Evolutionary conservation across 2,329 filamentous ascomycete species (phyloP).

Genomic region (Diplodia corticola): DNA sequence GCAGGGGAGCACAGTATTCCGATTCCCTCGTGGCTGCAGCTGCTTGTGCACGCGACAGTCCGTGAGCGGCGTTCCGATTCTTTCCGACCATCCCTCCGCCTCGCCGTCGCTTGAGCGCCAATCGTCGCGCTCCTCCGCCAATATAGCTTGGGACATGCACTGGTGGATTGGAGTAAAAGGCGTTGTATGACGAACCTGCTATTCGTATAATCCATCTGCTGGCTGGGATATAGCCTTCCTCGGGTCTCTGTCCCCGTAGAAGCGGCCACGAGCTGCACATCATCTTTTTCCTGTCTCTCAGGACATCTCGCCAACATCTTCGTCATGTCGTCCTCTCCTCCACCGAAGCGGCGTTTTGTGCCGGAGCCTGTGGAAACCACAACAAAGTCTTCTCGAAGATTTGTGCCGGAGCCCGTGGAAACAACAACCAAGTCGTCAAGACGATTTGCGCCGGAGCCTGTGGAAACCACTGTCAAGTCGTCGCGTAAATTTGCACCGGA

Average conservation of each 20-base stretch:
- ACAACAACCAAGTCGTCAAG: constrained; percentile 29
- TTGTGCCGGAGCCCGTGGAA: constrained; percentile 42
- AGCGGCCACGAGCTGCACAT: constrained; percentile 5
- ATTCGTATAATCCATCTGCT: neutral
- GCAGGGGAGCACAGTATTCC: neutral
- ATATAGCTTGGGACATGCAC: constrained; percentile 22
- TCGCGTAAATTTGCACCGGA: constrained; percentile 58
- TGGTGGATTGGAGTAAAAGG: constrained; percentile 22
- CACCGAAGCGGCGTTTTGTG: constrained; percentile 38
- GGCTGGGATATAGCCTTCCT: constrained; percentile 1
- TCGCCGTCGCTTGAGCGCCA: constrained; percentile 12
- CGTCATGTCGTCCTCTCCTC: constrained; percentile 35
- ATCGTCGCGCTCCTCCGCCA: constrained; percentile 13
- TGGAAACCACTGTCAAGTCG: constrained; percentile 24
- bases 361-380: constrained; percentile 39
- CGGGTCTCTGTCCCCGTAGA: neutral
- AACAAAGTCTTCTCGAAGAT: constrained; percentile 28
- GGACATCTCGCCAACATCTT: neutral
- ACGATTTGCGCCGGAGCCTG: constrained; percentile 37
- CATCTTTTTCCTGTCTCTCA: neutral
- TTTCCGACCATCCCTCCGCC: constrained; percentile 7
- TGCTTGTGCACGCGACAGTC: constrained; percentile 4
- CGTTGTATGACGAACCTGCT: constrained; percentile 11
- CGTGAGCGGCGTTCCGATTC: constrained; percentile 17
- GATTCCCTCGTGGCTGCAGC: constrained; percentile 10